phyloP scores from a whole-genome alignment of 768 basidiomycete species.

The Plicaturopsis crispa region DNA sequence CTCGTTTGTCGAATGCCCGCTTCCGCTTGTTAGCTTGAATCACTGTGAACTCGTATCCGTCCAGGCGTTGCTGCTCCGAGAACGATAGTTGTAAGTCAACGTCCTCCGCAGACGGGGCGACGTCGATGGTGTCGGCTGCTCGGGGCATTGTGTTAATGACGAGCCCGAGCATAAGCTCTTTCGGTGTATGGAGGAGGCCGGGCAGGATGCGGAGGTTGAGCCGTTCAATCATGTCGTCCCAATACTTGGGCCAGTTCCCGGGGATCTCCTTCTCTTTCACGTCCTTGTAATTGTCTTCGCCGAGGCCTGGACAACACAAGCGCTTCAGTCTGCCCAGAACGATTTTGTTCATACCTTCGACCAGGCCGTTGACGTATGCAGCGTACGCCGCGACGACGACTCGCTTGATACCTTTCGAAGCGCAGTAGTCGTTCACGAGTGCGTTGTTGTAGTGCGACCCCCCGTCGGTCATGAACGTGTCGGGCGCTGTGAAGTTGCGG shows the following conservation, averaged over 20 bases:
- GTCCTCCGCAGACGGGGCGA: constrained; percentile 3
- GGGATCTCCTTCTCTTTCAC: constrained; percentile 16
- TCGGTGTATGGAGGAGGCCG: too few species aligned
- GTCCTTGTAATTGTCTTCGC: constrained; percentile 16
- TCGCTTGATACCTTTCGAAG: constrained; percentile 8
- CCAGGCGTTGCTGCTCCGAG: constrained; percentile 20
- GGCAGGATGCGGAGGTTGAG: constrained; percentile 20
- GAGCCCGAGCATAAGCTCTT: constrained; percentile 22
- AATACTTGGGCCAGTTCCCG: constrained; percentile 21
- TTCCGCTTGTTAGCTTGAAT: constrained; percentile 17
- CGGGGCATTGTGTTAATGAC: constrained; percentile 20
- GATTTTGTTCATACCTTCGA: constrained; percentile 24
- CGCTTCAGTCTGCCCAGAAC: constrained; percentile 18
- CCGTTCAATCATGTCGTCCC: constrained; percentile 20
- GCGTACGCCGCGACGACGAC: constrained; percentile 23
- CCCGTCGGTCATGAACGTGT: constrained; percentile 30
- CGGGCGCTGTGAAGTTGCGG: constrained; percentile 13
- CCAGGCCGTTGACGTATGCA: constrained; percentile 32
- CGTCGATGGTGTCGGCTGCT: constrained; percentile 11
- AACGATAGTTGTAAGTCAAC: too few species aligned
- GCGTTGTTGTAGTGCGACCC: constrained; percentile 27
- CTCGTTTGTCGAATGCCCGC: constrained; percentile 17
- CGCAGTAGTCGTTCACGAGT: constrained; percentile 21
- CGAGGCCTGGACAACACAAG: constrained; percentile 24
- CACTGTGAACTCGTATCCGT: constrained; percentile 17